Conservation (phyloP, 2,329 filamentous ascomycete species). For the Aspergillus sp. region DNA sequence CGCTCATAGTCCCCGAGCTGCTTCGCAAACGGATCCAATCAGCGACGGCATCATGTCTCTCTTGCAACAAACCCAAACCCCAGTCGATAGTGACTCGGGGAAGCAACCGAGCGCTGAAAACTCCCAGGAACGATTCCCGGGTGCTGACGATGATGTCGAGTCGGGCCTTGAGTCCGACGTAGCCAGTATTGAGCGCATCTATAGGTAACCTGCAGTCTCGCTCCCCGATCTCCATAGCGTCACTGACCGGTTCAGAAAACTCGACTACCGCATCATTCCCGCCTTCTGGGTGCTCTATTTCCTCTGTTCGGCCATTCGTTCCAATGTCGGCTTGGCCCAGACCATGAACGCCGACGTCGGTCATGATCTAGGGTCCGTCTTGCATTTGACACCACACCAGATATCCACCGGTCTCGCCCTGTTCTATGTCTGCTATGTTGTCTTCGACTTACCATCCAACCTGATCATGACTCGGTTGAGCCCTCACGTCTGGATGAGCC, state of each 20-base stretch:
- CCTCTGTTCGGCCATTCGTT: slow-evolving; percentile 85
- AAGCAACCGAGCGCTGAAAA: slow-evolving; percentile 5
- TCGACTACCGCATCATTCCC: slow-evolving; percentile 60
- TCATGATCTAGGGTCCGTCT: slow-evolving; percentile 72
- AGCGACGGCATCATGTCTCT: not conserved
- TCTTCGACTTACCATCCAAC: slow-evolving; percentile 87
- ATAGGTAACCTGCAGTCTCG: slow-evolving; percentile 25
- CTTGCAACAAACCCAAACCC: not conserved
- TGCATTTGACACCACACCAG: slow-evolving; percentile 70
- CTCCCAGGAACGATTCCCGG: slow-evolving; percentile 6
- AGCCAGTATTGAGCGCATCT: slow-evolving; percentile 38
- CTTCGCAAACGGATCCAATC: not conserved
- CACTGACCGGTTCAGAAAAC: slow-evolving; percentile 42
- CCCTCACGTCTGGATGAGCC: slow-evolving; percentile 86
- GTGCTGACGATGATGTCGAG: slow-evolving; percentile 19
- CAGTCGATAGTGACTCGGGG: not conserved
- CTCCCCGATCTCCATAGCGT: not conserved
- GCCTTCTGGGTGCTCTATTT: slow-evolving; percentile 92
- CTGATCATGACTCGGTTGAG: slow-evolving; percentile 82
- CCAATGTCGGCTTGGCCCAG: slow-evolving; percentile 89
- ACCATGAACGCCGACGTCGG: slow-evolving; percentile 76
- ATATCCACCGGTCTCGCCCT: slow-evolving; percentile 80
- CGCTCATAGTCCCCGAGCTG: not conserved
- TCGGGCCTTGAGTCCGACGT: slow-evolving; percentile 27
- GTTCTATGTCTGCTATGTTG: slow-evolving; percentile 89